These are phyloP conservation scores for Solanum lycopersicoides DNA, from an alignment of 257 asterid genomes.

Conservation along the genomic window DNA sequence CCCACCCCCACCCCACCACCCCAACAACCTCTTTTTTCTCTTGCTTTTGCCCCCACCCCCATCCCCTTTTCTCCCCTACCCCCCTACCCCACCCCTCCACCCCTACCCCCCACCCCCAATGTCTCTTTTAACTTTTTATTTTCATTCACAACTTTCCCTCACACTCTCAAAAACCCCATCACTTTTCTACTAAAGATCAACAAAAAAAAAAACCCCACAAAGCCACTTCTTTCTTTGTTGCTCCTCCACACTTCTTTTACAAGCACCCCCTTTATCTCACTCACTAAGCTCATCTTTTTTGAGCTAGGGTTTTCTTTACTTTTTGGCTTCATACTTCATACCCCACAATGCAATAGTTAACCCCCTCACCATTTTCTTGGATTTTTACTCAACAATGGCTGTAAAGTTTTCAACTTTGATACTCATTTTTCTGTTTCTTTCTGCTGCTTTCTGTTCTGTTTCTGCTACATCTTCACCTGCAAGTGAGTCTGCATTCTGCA, in stretches of 20 bases:
- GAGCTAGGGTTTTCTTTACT: conserved; percentile 8
- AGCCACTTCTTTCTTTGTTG: conserved; percentile 6
- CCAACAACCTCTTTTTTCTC: not conserved
- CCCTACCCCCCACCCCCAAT: not conserved
- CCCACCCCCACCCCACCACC: not conserved
- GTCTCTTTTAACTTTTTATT: conserved; percentile 9
- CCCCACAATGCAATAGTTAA: conserved; percentile 4
- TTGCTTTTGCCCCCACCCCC: not conserved
- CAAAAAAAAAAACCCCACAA: not conserved
- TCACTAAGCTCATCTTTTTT: conserved; percentile 12
- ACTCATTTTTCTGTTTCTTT: conserved; percentile 42
- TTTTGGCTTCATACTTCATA: not conserved
- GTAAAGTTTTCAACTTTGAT: conserved; percentile 21
- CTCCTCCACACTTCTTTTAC: conserved; percentile 1
- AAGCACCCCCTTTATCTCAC: not conserved
- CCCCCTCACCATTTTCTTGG: not conserved
- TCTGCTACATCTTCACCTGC: conserved; percentile 65
- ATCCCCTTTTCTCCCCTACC: not conserved
- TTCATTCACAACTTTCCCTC: conserved; percentile 9
- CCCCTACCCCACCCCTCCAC: not conserved
- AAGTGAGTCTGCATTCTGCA: conserved; percentile 39
- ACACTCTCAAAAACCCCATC: conserved; percentile 31
- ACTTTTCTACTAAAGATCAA: conserved; percentile 15
- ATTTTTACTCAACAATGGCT: conserved; percentile 20
- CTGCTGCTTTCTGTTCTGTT: conserved; percentile 33